Conservation (phyloP, 495 filamentous ascomycete species). For the Xylaria acuta region DNA sequence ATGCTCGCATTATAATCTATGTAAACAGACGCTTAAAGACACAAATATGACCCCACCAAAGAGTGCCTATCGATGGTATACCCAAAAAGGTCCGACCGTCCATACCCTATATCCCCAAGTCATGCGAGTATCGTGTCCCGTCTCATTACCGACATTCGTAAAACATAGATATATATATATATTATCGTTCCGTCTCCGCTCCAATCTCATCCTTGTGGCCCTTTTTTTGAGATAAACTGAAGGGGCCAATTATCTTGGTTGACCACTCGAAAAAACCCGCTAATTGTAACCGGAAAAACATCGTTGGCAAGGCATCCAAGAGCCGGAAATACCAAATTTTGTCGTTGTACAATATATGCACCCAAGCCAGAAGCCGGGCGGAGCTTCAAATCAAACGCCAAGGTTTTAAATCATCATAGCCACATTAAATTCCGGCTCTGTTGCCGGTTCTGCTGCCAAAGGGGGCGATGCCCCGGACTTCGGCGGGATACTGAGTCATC, state of each 20-base stretch:
- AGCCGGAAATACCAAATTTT: not conserved
- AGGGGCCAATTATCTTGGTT: not conserved
- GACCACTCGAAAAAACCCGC: not conserved
- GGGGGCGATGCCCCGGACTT: slow-evolving; percentile 31
- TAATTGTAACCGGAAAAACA: not conserved
- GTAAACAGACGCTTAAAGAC: not conserved
- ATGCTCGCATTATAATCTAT: slow-evolving; percentile 6
- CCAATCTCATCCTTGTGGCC: not conserved
- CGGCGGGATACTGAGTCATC: slow-evolving; percentile 17
- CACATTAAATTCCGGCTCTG: slow-evolving; percentile 56
- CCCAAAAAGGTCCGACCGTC: not conserved
- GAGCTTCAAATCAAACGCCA: not conserved
- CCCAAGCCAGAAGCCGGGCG: not conserved
- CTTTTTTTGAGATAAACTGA: not conserved
- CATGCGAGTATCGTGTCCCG: not conserved
- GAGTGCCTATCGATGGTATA: slow-evolving; percentile 12
- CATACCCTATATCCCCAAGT: slow-evolving; percentile 3
- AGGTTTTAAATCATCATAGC: slow-evolving; percentile 42
- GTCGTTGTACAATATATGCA: not conserved
- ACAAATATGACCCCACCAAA: not conserved
- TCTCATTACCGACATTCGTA: not conserved
- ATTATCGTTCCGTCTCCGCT: not conserved
- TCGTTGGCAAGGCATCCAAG: not conserved
- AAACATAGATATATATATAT: not conserved
- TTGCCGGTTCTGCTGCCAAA: slow-evolving; percentile 58